Evolutionary conservation across 768 basidiomycete species (phyloP).

Genomic region (Kwoniella europaea): DNA sequence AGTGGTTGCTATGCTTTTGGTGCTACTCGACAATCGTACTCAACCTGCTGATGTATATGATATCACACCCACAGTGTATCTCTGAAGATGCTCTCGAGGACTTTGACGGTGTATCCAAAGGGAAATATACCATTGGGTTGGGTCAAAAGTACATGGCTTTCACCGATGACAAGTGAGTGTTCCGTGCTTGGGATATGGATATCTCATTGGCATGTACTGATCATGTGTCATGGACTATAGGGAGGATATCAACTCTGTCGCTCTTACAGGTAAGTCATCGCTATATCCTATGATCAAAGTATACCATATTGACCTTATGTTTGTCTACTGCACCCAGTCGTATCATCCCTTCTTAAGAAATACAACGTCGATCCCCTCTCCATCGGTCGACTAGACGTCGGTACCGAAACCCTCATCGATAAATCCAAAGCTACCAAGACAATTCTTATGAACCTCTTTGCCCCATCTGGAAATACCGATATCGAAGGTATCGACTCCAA

Average conservation of each 20-base stretch:
- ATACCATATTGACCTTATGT: too few species aligned
- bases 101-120: conserved; percentile 90
- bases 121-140: conserved; percentile 98
- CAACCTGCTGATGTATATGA: background rate
- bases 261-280: conserved; percentile 78
- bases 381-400: conserved; percentile 96
- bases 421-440: conserved; percentile 99
- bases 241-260: conserved; percentile 98
- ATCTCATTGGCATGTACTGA: background rate
- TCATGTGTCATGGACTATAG: conserved; percentile 22
- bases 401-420: conserved; percentile 99
- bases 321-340: conserved; percentile 63
- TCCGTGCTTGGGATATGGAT: background rate
- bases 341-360: conserved; percentile 85
- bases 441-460: conserved; percentile 96
- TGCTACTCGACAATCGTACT: background rate
- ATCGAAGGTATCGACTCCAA: conserved; percentile 99
- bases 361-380: conserved; percentile 94
- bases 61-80: conserved; percentile 70
- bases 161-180: conserved; percentile 78
- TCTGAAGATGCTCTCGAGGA: conserved; percentile 92
- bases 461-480: conserved; percentile 87
- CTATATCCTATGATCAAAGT: too few species aligned
- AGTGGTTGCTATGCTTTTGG: conserved; percentile 51
- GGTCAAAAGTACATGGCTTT: conserved; percentile 99